Evolutionary conservation across 257 asterid genomes (phyloP).

Genomic region (Nicotiana attenuata): DNA sequence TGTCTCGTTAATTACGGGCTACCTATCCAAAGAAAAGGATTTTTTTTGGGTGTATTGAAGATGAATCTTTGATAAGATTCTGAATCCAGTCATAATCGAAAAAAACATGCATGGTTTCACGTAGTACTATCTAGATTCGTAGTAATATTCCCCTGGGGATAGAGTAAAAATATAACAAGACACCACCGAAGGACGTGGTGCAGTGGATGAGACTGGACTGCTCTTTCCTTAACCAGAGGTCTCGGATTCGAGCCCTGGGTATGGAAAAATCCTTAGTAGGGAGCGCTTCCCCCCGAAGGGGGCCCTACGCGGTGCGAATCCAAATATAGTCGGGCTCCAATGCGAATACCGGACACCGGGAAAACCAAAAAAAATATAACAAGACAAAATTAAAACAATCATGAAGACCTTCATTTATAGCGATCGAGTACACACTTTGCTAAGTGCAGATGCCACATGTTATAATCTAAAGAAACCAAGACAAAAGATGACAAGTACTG

Average conservation of each 20-base stretch:
- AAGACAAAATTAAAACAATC: background rate
- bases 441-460: background rate
- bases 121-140: background rate
- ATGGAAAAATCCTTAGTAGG: too few species aligned
- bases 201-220: too few species aligned
- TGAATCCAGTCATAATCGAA: background rate
- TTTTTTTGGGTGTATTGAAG: too few species aligned
- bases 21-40: background rate
- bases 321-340: too few species aligned
- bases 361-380: background rate
- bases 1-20: background rate
- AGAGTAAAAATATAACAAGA: background rate
- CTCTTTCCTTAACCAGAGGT: too few species aligned
- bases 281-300: too few species aligned
- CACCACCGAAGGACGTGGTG: too few species aligned
- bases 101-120: background rate
- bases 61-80: background rate
- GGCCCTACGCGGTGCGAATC: too few species aligned
- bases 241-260: too few species aligned
- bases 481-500: background rate
- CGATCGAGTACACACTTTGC: background rate
- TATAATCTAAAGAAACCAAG: background rate
- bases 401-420: background rate
- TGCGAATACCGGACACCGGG: too few species aligned
- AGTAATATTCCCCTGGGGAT: background rate